Percentiles rank a stretch among this genome's conserved stretches.
Evolutionary conservation across 1,284 basidiomycete species (phyloP).

Genomic region (Testicularia cyperi): DNA sequence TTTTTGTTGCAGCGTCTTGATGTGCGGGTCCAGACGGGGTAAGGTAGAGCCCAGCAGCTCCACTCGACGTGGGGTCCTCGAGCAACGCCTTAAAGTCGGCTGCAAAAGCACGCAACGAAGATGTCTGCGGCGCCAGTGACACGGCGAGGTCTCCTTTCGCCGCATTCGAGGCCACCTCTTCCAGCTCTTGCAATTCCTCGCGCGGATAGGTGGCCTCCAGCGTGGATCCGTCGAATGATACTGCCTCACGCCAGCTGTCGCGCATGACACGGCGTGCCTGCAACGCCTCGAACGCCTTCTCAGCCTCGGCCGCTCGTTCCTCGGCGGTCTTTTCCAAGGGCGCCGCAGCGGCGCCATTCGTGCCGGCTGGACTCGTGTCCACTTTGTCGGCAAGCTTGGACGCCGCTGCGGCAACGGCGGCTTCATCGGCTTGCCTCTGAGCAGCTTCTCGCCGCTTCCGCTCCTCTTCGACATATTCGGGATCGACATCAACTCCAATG

Average conservation of each 20-base stretch:
- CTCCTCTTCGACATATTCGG: constrained; percentile 28
- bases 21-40: constrained; percentile 41
- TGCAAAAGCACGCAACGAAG: constrained; percentile 45
- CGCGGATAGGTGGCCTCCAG: constrained; percentile 20
- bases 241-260: constrained; percentile 27
- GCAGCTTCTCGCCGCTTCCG: constrained; percentile 18
- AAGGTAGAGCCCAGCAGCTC: constrained; percentile 31
- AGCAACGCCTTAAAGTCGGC: constrained; percentile 43
- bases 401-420: constrained; percentile 16
- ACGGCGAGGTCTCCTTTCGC: constrained; percentile 2
- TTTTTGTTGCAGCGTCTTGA: constrained; percentile 38
- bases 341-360: constrained; percentile 5
- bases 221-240: constrained; percentile 23
- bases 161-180: neutral
- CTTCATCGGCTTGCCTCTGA: constrained; percentile 30
- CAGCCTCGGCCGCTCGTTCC: constrained; percentile 36
- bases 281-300: constrained; percentile 35
- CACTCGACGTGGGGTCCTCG: constrained; percentile 32
- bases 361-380: too few relatives aligned
- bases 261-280: constrained; percentile 32
- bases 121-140: constrained; percentile 23
- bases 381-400: constrained; percentile 11
- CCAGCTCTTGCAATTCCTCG: constrained; percentile 23
- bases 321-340: constrained; percentile 25
- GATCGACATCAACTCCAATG: constrained; percentile 30